Evolutionary conservation across 768 basidiomycete species (phyloP).

Genomic region (Lanmaoa rubissima): DNA sequence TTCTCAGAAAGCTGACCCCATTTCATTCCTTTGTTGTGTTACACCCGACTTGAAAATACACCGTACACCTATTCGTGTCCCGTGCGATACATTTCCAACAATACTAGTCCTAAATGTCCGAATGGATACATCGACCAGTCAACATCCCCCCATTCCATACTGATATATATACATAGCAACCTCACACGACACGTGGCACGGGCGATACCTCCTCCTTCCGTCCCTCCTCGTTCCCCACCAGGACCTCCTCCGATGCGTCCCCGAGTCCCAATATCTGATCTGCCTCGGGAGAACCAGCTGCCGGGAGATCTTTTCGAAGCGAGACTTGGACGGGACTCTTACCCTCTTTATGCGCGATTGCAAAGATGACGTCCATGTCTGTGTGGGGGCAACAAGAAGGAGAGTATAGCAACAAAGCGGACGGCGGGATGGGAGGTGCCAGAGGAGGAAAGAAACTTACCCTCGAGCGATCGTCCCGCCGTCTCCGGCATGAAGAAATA

Average conservation of each 20-base stretch:
- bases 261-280: background rate
- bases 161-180: background rate
- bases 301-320: background rate
- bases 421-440: too few species aligned
- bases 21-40: too few species aligned
- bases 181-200: background rate
- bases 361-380: background rate
- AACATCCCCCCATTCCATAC: background rate
- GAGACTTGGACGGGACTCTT: background rate
- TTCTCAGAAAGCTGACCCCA: too few species aligned
- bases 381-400: background rate
- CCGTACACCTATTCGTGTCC: too few species aligned
- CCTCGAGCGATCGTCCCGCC: background rate
- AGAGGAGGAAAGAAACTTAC: background rate
- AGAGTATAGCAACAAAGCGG: background rate
- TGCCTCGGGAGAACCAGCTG: background rate
- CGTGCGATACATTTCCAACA: too few species aligned
- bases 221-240: too few species aligned
- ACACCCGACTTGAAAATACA: too few species aligned
- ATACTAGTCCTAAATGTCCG: too few species aligned
- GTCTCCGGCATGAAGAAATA: background rate
- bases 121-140: background rate
- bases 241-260: background rate
- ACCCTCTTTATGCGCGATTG: background rate
- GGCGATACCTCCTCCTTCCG: background rate